Evolutionary conservation across 345 rosid species (phyloP).

Genomic region (Murraya koenigii): DNA sequence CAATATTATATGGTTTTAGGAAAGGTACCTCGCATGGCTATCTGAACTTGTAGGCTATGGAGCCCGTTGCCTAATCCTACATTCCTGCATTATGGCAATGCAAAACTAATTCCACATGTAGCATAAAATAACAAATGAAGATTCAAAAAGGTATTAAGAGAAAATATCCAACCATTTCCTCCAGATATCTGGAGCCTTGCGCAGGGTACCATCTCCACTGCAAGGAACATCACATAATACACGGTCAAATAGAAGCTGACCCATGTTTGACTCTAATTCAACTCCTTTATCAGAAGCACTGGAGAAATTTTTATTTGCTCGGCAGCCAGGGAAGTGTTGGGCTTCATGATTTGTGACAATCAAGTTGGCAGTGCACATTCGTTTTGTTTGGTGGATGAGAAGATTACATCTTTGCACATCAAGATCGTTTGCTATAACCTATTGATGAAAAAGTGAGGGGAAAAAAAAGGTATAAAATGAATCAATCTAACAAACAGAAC

Average conservation of each 20-base stretch:
- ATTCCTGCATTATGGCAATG: constrained; percentile 47
- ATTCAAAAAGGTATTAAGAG: background rate
- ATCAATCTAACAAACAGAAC: constrained; percentile 13
- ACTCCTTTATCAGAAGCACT: constrained; percentile 33
- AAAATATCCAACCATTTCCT: constrained; percentile 67
- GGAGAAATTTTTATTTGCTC: constrained; percentile 31
- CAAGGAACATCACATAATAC: constrained; percentile 96
- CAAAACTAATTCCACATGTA: constrained; percentile 10
- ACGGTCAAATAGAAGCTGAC: constrained; percentile 82
- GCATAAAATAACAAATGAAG: background rate
- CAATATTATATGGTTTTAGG: constrained; percentile 1
- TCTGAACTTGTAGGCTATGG: constrained; percentile 80
- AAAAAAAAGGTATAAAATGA: background rate
- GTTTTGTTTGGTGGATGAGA: constrained; percentile 96
- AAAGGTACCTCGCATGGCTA: constrained; percentile 81
- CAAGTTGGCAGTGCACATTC: constrained; percentile 96
- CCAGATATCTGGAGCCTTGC: constrained; percentile 99
- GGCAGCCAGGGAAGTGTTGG: constrained; percentile 90
- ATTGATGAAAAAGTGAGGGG: constrained; percentile 16
- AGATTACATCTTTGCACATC: constrained; percentile 97
- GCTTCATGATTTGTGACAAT: constrained; percentile 95
- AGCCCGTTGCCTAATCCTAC: constrained; percentile 88
- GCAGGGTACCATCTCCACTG: constrained; percentile 96
- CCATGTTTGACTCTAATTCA: constrained; percentile 29
- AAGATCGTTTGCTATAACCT: constrained; percentile 95